Conservation (phyloP, 257 asterid species). For the Forsythia suspensa region DNA sequence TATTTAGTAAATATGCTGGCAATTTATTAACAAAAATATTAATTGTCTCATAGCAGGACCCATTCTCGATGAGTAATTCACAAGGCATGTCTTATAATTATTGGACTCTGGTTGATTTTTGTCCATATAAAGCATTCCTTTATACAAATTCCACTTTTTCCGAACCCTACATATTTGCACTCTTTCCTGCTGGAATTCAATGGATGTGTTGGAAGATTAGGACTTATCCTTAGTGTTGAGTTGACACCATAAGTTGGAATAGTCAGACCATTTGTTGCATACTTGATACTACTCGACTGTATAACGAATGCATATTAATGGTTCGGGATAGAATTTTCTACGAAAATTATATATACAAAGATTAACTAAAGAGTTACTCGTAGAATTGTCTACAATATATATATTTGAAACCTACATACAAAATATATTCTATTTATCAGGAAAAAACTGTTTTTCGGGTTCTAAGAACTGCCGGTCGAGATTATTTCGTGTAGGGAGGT, state of each 20-base stretch:
- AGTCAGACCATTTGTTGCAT: not conserved
- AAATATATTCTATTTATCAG: conserved; percentile 11
- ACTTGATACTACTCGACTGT: not conserved
- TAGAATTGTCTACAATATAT: not conserved
- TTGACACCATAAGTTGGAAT: conserved; percentile 17
- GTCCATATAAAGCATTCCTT: not conserved
- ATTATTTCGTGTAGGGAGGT: conserved; percentile 52
- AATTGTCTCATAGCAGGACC: not conserved
- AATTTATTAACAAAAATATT: conserved; percentile 20
- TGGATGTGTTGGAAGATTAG: conserved; percentile 19
- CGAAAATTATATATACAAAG: not conserved
- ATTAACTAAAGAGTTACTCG: not conserved
- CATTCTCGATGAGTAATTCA: conserved; percentile 21
- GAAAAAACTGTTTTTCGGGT: conserved; percentile 11
- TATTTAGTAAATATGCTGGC: conserved; percentile 21
- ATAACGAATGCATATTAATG: not conserved
- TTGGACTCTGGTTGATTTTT: conserved; percentile 3
- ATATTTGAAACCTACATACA: not conserved
- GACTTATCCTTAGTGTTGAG: conserved; percentile 23
- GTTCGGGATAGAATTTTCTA: not conserved
- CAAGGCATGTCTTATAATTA: conserved; percentile 14
- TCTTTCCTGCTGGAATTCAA: conserved; percentile 35
- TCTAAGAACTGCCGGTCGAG: conserved; percentile 46
- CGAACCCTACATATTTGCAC: conserved; percentile 25
- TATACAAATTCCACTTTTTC: conserved; percentile 3